A percentile compares a stretch with the other conserved stretches of the same genome.
These are phyloP conservation scores for Yarrowia hollandica DNA, from an alignment of 805 yeast species.

Conservation along the genomic window DNA sequence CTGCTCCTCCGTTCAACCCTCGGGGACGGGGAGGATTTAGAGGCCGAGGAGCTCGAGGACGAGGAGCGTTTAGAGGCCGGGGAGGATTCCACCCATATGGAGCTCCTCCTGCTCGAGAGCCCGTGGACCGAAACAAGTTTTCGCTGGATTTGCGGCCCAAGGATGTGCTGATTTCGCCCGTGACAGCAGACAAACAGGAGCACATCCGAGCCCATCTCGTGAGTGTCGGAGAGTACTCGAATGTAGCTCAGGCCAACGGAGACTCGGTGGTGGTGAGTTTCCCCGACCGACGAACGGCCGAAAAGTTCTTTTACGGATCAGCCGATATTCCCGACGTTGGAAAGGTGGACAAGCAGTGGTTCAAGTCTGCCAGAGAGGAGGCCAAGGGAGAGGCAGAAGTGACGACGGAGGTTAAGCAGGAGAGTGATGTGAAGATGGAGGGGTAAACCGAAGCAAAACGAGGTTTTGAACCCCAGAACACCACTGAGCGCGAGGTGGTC, in stretches of 20 bases:
- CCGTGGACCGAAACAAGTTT: constrained; percentile 21
- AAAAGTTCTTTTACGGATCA: constrained; percentile 39
- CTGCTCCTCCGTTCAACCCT: not conserved
- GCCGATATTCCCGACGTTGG: constrained; percentile 40
- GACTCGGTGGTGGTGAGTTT: constrained; percentile 37
- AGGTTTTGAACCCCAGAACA: too few relatives aligned
- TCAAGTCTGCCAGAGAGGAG: constrained; percentile 2
- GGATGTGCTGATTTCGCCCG: constrained; percentile 40
- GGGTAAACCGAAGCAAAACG: too few relatives aligned
- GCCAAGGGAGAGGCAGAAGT: not conserved
- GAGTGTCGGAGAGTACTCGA: constrained; percentile 37
- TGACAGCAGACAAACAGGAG: constrained; percentile 41
- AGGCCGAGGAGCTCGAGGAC: constrained; percentile 6
- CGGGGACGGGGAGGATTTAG: constrained; percentile 10
- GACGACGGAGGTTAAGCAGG: not conserved
- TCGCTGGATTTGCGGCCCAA: constrained; percentile 45
- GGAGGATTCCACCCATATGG: constrained; percentile 28
- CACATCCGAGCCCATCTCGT: constrained; percentile 38
- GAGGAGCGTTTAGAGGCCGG: constrained; percentile 11
- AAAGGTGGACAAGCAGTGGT: constrained; percentile 38
- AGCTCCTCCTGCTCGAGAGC: constrained; percentile 36
- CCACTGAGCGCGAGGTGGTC: too few relatives aligned
- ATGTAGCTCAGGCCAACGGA: constrained; percentile 31
- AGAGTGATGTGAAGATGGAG: constrained; percentile 23
- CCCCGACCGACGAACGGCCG: constrained; percentile 44